Percentiles rank a stretch among this genome's conserved stretches.
phyloP scores from a whole-genome alignment of 2,329 filamentous ascomycete species.

The Fusarium fracticaudum region DNA sequence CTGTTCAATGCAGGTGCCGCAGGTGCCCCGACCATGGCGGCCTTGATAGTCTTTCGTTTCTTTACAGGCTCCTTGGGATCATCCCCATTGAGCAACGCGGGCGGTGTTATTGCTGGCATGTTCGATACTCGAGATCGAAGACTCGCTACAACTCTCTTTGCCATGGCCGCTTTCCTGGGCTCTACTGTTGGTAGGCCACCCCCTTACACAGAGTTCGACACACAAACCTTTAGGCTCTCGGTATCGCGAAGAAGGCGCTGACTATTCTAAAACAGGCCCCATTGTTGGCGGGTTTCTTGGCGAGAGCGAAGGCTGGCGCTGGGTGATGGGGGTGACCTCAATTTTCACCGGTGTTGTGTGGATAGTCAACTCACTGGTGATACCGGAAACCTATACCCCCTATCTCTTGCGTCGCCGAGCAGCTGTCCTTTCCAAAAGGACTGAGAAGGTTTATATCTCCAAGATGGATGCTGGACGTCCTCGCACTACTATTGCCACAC shows the following conservation, averaged over 20 bases:
- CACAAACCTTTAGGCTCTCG: too few species aligned
- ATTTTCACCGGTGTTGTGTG: slow-evolving; percentile 69
- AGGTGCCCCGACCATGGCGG: slow-evolving; percentile 65
- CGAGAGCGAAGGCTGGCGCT: slow-evolving; percentile 69
- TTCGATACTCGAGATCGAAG: slow-evolving; percentile 49
- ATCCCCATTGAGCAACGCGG: slow-evolving; percentile 69
- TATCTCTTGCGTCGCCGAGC: slow-evolving; percentile 65
- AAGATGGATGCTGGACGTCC: slow-evolving; percentile 57
- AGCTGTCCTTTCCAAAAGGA: slow-evolving; percentile 58
- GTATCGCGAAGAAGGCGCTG: background rate
- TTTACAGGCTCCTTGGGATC: slow-evolving; percentile 70
- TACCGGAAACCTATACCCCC: slow-evolving; percentile 70
- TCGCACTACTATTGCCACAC: slow-evolving; percentile 53
- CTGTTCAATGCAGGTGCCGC: slow-evolving; percentile 70
- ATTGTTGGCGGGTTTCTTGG: slow-evolving; percentile 72
- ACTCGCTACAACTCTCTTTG: too few species aligned
- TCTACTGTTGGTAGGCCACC: slow-evolving; percentile 58
- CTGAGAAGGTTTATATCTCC: slow-evolving; percentile 65
- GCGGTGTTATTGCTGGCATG: slow-evolving; percentile 72
- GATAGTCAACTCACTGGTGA: slow-evolving; percentile 59
- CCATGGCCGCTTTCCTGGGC: slow-evolving; percentile 57
- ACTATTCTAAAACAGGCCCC: slow-evolving; percentile 53
- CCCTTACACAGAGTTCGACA: background rate
- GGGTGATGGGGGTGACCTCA: slow-evolving; percentile 70
- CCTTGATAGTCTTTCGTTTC: slow-evolving; percentile 75